Conservation (phyloP, 345 rosid genomes). For the Bretschneidera sinensis region DNA sequence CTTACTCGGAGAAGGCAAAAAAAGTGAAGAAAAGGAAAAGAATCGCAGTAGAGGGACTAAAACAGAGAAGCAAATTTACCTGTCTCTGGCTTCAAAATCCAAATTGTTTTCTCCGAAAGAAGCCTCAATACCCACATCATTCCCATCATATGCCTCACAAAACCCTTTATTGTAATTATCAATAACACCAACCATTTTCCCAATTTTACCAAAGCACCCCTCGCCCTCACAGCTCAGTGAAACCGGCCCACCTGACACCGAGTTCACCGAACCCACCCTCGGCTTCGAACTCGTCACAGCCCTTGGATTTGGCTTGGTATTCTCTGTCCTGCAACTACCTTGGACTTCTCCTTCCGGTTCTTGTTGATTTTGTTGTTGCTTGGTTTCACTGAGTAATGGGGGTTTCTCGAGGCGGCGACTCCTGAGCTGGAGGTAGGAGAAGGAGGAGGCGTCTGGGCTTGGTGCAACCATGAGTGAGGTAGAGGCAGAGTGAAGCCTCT, state of each 20-base stretch:
- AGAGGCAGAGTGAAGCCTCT: slow-evolving; percentile 31
- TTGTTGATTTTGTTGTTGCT: slow-evolving; percentile 2
- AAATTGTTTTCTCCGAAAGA: slow-evolving; percentile 47
- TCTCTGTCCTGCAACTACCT: background rate
- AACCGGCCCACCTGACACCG: slow-evolving; percentile 16
- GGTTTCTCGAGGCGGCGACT: slow-evolving; percentile 54
- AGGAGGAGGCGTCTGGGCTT: slow-evolving; percentile 33
- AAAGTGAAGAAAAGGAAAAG: background rate
- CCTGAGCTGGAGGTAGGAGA: slow-evolving; percentile 57
- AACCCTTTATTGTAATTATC: slow-evolving; percentile 1
- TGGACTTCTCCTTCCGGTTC: slow-evolving; percentile 6
- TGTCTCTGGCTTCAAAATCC: slow-evolving; percentile 43
- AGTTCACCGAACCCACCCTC: slow-evolving; percentile 15
- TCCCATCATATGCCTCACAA: background rate
- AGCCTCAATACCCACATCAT: slow-evolving; percentile 29
- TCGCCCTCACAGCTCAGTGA: slow-evolving; percentile 10
- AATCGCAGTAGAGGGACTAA: background rate
- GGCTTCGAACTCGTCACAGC: slow-evolving; percentile 17
- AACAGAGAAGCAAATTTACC: slow-evolving; percentile 24
- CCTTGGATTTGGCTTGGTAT: background rate
- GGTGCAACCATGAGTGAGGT: background rate
- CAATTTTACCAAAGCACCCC: slow-evolving; percentile 11
- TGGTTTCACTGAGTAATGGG: slow-evolving; percentile 5
- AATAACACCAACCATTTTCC: background rate
- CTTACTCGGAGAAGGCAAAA: background rate